Conservation (phyloP, 352 stramenopile species). For the Pythium aristosporum region DNA sequence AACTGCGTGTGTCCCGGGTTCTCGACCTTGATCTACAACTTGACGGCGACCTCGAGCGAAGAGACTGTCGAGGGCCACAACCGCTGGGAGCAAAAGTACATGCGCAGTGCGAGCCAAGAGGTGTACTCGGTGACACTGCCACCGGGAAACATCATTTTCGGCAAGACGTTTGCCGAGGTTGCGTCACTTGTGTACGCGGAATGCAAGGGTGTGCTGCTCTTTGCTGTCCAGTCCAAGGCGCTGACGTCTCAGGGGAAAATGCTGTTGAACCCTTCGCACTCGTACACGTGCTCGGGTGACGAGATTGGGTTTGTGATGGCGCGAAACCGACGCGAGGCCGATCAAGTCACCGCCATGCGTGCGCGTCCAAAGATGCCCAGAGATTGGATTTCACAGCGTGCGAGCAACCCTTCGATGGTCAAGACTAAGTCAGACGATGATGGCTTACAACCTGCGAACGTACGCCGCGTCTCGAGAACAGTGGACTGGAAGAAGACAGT, state of each 20-base stretch:
- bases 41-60: conserved; percentile 81
- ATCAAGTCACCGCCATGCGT: conserved; percentile 39
- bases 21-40: conserved; percentile 86
- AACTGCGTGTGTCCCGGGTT: conserved; percentile 87
- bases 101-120: conserved; percentile 73
- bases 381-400: conserved; percentile 30
- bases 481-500: conserved; percentile 34
- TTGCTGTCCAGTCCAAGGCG: conserved; percentile 50
- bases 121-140: conserved; percentile 76
- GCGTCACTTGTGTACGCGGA: conserved; percentile 74
- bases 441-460: not conserved
- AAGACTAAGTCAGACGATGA: conserved; percentile 7
- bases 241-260: conserved; percentile 38
- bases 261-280: conserved; percentile 74
- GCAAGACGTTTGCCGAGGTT: conserved; percentile 79
- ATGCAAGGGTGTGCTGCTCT: conserved; percentile 76
- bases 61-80: conserved; percentile 30
- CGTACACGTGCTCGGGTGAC: conserved; percentile 65
- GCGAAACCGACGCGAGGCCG: conserved; percentile 51
- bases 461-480: conserved; percentile 32
- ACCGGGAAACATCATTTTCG: conserved; percentile 44
- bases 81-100: conserved; percentile 69
- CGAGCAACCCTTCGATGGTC: conserved; percentile 11
- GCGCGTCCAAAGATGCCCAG: conserved; percentile 15
- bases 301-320: conserved; percentile 80